Conservation (phyloP, 1,284 basidiomycete species). For the Cryptococcus sp. region DNA sequence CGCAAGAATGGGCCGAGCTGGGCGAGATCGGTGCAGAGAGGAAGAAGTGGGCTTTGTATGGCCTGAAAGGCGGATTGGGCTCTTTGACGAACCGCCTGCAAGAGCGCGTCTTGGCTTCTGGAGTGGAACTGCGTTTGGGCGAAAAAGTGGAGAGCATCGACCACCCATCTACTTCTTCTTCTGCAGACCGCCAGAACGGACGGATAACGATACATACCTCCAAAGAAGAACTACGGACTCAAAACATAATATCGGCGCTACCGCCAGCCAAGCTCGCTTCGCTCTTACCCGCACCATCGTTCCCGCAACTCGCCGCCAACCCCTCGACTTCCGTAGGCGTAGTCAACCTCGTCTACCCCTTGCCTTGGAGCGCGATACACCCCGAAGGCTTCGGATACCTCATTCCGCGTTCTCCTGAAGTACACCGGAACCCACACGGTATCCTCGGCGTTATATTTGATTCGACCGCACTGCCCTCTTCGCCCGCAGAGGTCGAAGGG, state of each 20-base stretch:
- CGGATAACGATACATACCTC: slow-evolving; percentile 4
- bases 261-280: slow-evolving; percentile 26
- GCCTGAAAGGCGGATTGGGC: slow-evolving; percentile 66
- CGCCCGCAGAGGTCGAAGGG: slow-evolving; percentile 54
- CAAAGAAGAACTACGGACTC: slow-evolving; percentile 7
- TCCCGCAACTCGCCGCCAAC: slow-evolving; percentile 56
- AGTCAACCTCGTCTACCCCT: slow-evolving; percentile 62
- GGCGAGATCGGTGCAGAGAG: slow-evolving; percentile 44
- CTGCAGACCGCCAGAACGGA: background rate
- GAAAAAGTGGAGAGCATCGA: slow-evolving; percentile 31
- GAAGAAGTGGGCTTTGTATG: slow-evolving; percentile 46
- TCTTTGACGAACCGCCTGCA: slow-evolving; percentile 66
- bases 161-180: background rate
- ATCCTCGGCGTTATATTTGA: slow-evolving; percentile 84
- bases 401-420: slow-evolving; percentile 67
- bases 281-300: slow-evolving; percentile 38
- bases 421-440: slow-evolving; percentile 45
- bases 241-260: slow-evolving; percentile 20
- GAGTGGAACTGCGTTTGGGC: slow-evolving; percentile 64
- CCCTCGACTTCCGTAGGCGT: slow-evolving; percentile 66
- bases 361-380: slow-evolving; percentile 60
- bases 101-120: slow-evolving; percentile 53
- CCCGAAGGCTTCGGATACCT: slow-evolving; percentile 93
- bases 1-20: slow-evolving; percentile 61
- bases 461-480: slow-evolving; percentile 68